A percentile compares a stretch with the other conserved stretches of the same genome.
These are phyloP conservation scores for Venturia aucupariae DNA, from an alignment of 2,329 filamentous ascomycete species.

Conservation along the genomic window DNA sequence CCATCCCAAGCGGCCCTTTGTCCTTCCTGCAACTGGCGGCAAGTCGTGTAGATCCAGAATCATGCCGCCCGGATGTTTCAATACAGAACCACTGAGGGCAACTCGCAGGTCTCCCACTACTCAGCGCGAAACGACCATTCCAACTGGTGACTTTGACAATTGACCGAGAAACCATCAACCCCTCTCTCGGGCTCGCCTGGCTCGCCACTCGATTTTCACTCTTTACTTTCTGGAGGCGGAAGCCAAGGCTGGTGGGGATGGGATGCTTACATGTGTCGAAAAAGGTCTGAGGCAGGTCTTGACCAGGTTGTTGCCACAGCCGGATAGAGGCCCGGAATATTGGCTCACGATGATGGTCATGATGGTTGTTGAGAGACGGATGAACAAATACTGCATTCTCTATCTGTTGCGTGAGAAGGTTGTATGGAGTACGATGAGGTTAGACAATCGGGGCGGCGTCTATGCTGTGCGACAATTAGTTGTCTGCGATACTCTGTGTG, in stretches of 20 bases:
- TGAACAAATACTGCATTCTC: neutral
- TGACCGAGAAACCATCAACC: neutral
- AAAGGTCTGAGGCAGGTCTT: neutral
- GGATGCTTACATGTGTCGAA: neutral
- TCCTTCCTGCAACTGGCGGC: neutral
- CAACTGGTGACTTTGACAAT: neutral
- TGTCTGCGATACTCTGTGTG: neutral
- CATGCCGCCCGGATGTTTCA: neutral
- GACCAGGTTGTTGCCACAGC: constrained; percentile 1
- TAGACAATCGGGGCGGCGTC: neutral
- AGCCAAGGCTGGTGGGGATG: neutral
- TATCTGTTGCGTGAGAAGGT: neutral
- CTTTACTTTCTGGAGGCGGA: neutral
- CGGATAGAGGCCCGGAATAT: neutral
- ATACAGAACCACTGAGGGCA: neutral
- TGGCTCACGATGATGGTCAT: neutral
- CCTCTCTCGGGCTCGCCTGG: no score
- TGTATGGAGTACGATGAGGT: neutral
- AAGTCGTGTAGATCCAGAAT: neutral
- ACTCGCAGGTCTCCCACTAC: no score
- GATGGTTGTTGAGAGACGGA: neutral
- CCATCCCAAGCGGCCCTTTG: neutral
- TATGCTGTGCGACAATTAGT: neutral
- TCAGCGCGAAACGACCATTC: neutral
- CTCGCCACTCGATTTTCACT: neutral